phyloP scores from a whole-genome alignment of 495 filamentous ascomycete species.

The Trichoderma reesei region DNA sequence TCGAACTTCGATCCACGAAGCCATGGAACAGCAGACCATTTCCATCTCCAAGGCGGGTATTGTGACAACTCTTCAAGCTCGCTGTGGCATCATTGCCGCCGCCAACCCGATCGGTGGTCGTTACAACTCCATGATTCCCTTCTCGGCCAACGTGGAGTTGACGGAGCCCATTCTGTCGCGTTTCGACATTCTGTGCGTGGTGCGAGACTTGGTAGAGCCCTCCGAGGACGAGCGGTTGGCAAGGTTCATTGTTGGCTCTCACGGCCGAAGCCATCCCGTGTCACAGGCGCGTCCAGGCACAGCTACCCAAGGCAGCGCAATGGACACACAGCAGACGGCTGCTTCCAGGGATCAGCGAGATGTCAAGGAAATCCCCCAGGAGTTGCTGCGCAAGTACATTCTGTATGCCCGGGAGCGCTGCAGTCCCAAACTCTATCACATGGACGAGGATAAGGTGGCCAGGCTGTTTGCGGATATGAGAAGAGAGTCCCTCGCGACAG shows the following conservation, averaged over 20 bases:
- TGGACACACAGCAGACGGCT: not conserved
- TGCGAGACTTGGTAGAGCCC: slow-evolving; percentile 95
- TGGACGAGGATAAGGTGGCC: slow-evolving; percentile 95
- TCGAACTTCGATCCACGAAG: slow-evolving; percentile 95
- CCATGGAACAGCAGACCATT: slow-evolving; percentile 99
- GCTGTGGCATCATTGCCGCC: slow-evolving; percentile 92
- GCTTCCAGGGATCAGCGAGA: slow-evolving; percentile 21
- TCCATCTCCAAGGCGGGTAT: slow-evolving; percentile 99
- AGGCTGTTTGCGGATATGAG: slow-evolving; percentile 94
- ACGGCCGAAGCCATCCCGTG: slow-evolving; percentile 81
- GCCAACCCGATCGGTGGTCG: slow-evolving; percentile 94
- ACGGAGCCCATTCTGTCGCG: slow-evolving; percentile 97
- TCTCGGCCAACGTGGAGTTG: slow-evolving; percentile 90
- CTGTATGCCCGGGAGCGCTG: slow-evolving; percentile 88
- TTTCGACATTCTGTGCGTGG: slow-evolving; percentile 97
- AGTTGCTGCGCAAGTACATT: slow-evolving; percentile 92
- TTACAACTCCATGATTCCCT: slow-evolving; percentile 93
- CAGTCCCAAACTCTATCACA: slow-evolving; percentile 88
- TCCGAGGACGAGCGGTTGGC: slow-evolving; percentile 91
- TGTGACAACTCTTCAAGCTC: slow-evolving; percentile 94
- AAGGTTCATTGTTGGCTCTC: slow-evolving; percentile 87
- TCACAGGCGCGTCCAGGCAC: slow-evolving; percentile 35
- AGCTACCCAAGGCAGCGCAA: slow-evolving; percentile 15
- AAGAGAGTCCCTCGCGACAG: slow-evolving; percentile 81
- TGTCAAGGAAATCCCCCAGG: slow-evolving; percentile 79